These are phyloP conservation scores for Tetradesmus obliquus DNA, from an alignment of 139 green algal genomes.

Conservation along the genomic window DNA sequence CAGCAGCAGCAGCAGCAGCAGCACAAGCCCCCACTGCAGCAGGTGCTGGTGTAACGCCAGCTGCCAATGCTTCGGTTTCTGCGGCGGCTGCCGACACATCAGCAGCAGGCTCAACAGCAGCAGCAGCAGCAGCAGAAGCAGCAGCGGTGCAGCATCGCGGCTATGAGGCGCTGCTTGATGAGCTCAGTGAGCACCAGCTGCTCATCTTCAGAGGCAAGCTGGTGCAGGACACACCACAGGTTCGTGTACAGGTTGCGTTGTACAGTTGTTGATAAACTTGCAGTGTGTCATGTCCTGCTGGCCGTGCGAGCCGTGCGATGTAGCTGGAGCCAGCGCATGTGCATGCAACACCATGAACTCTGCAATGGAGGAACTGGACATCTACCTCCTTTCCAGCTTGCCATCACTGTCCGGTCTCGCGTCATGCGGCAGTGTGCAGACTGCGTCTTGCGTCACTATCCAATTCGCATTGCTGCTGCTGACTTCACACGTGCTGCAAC, in stretches of 20 bases:
- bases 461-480: not conserved
- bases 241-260: not conserved
- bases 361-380: too few species aligned
- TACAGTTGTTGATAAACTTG: too few species aligned
- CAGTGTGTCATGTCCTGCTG: too few species aligned
- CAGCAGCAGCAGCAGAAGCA: not conserved
- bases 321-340: too few species aligned
- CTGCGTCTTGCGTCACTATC: not conserved
- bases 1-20: not conserved
- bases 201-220: slow-evolving; percentile 11
- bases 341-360: too few species aligned
- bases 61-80: not conserved
- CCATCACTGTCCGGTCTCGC: not conserved
- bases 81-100: not conserved
- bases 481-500: not conserved
- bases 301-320: too few species aligned
- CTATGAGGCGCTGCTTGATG: slow-evolving; percentile 15
- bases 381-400: too few species aligned
- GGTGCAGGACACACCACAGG: slow-evolving; percentile 29
- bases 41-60: not conserved
- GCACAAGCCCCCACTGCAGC: not conserved
- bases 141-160: not conserved
- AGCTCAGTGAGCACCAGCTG: slow-evolving; percentile 22
- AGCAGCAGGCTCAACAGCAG: not conserved
- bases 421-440: not conserved